Percentiles rank a stretch among this genome's conserved stretches.
These are phyloP conservation scores for Pythium monospermum DNA, from an alignment of 352 stramenopile species.

Conservation along the genomic window DNA sequence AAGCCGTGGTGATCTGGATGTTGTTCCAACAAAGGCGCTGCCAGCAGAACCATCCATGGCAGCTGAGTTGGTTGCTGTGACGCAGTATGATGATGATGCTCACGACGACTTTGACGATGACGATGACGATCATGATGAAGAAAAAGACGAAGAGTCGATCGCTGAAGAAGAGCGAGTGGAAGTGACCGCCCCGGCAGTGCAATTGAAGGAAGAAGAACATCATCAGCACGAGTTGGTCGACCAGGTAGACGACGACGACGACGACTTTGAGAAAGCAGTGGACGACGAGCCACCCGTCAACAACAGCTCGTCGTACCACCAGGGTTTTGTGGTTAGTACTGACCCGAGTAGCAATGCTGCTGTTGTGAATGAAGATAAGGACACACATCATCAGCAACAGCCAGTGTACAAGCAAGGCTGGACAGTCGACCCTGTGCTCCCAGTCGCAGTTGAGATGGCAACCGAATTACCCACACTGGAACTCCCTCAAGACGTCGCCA, in stretches of 20 bases:
- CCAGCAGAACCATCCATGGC: no score
- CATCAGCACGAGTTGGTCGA: neutral
- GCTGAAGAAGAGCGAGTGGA: neutral
- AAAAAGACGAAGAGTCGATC: neutral
- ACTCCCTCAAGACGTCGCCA: no score
- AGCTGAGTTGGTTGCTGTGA: no score
- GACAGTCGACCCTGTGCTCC: no score
- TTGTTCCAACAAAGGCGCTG: no score
- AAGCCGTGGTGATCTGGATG: no score
- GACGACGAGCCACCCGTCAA: neutral
- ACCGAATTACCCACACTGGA: no score
- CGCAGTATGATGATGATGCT: no score
- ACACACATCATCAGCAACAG: neutral
- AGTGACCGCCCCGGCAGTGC: no score
- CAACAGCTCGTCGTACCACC: neutral
- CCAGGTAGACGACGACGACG: neutral
- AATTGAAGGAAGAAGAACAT: neutral
- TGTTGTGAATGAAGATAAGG: neutral
- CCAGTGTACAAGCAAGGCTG: constrained; percentile 1
- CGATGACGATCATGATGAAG: neutral
- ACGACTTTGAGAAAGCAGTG: neutral
- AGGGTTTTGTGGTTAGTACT: neutral
- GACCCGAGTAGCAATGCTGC: no score
- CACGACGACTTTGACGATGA: neutral
- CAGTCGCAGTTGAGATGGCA: no score